phyloP scores from a whole-genome alignment of 495 filamentous ascomycete species.

The Neurospora cerealis region DNA sequence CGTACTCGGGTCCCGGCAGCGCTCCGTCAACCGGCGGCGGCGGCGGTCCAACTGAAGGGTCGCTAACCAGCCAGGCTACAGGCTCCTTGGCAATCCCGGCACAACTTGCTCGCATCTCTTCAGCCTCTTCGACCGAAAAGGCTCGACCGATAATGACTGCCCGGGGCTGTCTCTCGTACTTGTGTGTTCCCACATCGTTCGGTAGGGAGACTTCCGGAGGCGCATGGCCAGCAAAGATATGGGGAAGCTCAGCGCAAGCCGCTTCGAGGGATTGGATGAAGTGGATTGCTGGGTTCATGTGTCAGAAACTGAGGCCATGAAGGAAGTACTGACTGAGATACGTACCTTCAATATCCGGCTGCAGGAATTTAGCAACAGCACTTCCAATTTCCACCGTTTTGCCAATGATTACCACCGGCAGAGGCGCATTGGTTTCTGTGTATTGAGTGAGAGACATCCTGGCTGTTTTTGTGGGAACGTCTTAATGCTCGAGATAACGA shows the following conservation, averaged over 20 bases:
- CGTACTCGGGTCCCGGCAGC: not conserved
- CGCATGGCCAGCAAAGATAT: not conserved
- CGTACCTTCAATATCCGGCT: not conserved
- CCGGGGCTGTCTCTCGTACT: not conserved
- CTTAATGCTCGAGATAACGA: not conserved
- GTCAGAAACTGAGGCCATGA: not conserved
- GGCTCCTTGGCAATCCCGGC: not conserved
- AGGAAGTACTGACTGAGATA: not conserved
- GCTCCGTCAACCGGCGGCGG: not conserved
- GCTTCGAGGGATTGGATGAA: not conserved
- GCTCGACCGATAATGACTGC: not conserved
- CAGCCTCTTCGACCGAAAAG: not conserved
- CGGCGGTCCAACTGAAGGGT: not conserved
- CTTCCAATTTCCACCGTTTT: not conserved
- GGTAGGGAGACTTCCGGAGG: not conserved
- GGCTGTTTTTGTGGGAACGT: not conserved
- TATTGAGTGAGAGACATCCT: not conserved
- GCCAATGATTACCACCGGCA: not conserved
- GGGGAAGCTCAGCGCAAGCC: not conserved
- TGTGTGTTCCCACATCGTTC: not conserved
- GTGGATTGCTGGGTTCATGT: not conserved
- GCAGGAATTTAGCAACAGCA: not conserved
- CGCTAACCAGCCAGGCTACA: not conserved
- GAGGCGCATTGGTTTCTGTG: not conserved
- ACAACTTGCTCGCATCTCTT: not conserved